Evolutionary conservation across 2,329 filamentous ascomycete genomes (phyloP).

Genomic region (Bipolaris victoriae): DNA sequence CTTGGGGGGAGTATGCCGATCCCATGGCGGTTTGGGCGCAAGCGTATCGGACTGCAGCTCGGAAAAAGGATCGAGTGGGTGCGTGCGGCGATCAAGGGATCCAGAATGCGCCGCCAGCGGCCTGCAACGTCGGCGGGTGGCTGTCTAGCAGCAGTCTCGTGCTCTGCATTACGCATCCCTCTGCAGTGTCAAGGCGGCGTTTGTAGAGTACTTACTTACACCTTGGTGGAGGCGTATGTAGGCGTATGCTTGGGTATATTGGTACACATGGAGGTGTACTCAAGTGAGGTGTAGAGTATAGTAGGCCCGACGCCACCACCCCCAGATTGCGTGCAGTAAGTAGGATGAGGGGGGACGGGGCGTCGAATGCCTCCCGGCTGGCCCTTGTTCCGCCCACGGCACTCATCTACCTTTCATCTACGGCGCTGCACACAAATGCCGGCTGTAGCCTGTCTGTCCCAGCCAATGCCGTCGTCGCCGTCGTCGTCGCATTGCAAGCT

Average conservation of each 20-base stretch:
- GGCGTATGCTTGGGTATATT: too few species aligned
- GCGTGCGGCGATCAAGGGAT: constrained; percentile 2
- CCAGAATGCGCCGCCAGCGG: constrained; percentile 3
- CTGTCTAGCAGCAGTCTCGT: constrained; percentile 12
- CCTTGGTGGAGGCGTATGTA: too few species aligned
- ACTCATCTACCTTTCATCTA: constrained; percentile 29
- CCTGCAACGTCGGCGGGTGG: constrained; percentile 21
- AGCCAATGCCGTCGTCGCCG: too few species aligned
- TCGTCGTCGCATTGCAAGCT: background rate
- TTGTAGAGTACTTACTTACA: too few species aligned
- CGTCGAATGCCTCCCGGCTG: constrained; percentile 6
- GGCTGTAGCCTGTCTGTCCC: constrained; percentile 27
- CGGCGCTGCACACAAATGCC: constrained; percentile 35
- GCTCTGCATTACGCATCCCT: too few species aligned
- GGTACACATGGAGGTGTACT: too few species aligned
- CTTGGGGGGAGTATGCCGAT: constrained; percentile 23
- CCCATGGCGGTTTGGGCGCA: constrained; percentile 11
- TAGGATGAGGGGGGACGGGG: constrained; percentile 19
- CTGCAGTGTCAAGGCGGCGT: too few species aligned
- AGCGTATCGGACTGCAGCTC: constrained; percentile 10
- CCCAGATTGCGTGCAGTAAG: too few species aligned
- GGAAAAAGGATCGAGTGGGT: constrained; percentile 5
- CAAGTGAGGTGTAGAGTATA: too few species aligned
- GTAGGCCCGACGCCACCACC: too few species aligned
- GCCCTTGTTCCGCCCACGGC: constrained; percentile 5